Percentiles rank a stretch among this genome's conserved stretches.
These are phyloP conservation scores for Bassia scoparia DNA, from an alignment of 148 eudicot genomes.

Conservation along the genomic window DNA sequence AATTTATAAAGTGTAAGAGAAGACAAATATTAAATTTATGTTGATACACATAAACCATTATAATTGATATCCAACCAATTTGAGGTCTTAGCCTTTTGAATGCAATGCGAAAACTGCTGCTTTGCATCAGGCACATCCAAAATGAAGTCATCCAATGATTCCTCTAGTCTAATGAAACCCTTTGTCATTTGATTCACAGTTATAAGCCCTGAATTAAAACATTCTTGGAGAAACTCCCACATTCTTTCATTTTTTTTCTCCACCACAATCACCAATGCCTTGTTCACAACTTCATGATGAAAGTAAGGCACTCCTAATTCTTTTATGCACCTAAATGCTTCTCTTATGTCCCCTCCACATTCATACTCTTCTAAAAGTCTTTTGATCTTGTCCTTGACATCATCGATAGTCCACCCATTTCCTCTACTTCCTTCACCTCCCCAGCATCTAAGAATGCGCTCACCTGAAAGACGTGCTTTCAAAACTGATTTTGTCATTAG, in stretches of 20 bases:
- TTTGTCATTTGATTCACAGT: conserved; percentile 56
- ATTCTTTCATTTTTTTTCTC: conserved; percentile 51
- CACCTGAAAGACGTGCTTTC: conserved; percentile 50
- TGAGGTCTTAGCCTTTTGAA: conserved; percentile 31
- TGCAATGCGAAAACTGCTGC: conserved; percentile 35
- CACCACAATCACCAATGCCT: conserved; percentile 38
- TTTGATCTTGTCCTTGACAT: conserved; percentile 46
- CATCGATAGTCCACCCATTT: conserved; percentile 47
- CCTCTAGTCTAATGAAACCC: conserved; percentile 52
- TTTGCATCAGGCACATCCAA: conserved; percentile 54
- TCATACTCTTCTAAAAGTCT: conserved; percentile 56
- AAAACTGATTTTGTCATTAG: conserved; percentile 48
- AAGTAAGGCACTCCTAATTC: conserved; percentile 55
- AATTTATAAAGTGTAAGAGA: too few species aligned
- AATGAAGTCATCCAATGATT: conserved; percentile 48
- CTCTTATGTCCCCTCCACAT: conserved; percentile 51
- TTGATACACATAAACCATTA: too few species aligned
- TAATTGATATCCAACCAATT: conserved; percentile 62
- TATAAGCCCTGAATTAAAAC: conserved; percentile 42
- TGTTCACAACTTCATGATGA: conserved; percentile 62
- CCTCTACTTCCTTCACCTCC: conserved; percentile 50
- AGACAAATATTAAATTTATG: too few species aligned
- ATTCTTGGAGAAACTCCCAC: conserved; percentile 44
- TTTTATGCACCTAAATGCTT: conserved; percentile 54
- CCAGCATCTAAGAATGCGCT: conserved; percentile 61